Evolutionary conservation across 441 rosid genomes (phyloP), one percentile per base, ranked within the genome.

Genomic region (Corymbia citriodora): DNA sequence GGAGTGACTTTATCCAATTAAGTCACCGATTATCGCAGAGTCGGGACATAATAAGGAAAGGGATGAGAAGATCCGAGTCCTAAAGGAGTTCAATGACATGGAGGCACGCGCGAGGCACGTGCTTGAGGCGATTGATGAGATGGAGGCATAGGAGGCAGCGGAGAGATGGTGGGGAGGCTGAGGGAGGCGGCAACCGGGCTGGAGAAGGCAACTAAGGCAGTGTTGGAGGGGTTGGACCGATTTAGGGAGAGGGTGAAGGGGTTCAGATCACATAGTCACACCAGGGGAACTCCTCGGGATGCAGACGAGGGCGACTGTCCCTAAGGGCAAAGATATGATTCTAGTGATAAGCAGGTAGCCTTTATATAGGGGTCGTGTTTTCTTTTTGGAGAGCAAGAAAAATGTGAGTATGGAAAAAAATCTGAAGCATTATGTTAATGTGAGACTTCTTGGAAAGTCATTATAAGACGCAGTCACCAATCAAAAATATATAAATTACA

Each of bases 111-210:
- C 0, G 23, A 70, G 79, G 79, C 79, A 70, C 21, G 10, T 31
- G 45, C 45, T 70, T 70, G 81, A 19, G 81, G 13, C 12, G 40
- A 33, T 33, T 10, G 18, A 70, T 25, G 4, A 70, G 81, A 70
- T 33, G 81, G 3, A 3, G 18, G 45, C 79, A 31, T 31, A 21
- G 9, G 86, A 87, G 40, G 83, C 65, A 8, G 72, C 88, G 31
- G 53, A 57, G n/a, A 74, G 85, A 81, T 59, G 89, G 89, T 89
- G 74, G 86, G 57, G 89, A 91, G 79, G 88, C 88, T 59, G 68
- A 89, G 52, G 59, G 72, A 86, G 55, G 91, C 57, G 21, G 57
- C 25, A n/a, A 21, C 29, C 59, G 87, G 68, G 25, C 85, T 55
- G 8, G 55, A 83, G 89, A 87, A 85, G n/a, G 88, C 45, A 36